phyloP scores from a whole-genome alignment of 805 yeast genomes.

The Hanseniaspora guilliermondii region DNA sequence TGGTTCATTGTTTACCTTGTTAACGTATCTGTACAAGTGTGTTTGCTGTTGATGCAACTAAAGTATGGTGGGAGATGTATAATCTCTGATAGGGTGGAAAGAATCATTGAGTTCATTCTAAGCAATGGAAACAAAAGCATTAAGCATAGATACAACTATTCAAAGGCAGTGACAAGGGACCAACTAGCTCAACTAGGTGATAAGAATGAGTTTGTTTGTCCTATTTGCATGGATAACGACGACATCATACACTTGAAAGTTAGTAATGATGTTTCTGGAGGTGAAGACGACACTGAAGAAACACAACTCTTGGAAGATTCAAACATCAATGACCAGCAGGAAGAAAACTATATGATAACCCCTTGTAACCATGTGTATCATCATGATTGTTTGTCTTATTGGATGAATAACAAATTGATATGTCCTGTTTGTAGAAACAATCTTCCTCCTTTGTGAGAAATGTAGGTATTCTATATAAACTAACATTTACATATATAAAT shows the following conservation, averaged over 20 bases:
- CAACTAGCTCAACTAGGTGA: not conserved
- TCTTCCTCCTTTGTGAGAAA: constrained; percentile 61
- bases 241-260: constrained; percentile 4
- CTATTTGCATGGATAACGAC: constrained; percentile 14
- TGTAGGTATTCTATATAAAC: no score
- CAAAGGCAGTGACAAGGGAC: not conserved
- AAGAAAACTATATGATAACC: constrained; percentile 59
- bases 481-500: not conserved
- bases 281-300: constrained; percentile 15
- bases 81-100: constrained; percentile 17
- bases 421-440: constrained; percentile 87
- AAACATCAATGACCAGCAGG: constrained; percentile 14
- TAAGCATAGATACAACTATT: constrained; percentile 17
- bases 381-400: constrained; percentile 71
- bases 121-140: constrained; percentile 24
- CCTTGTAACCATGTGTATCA: constrained; percentile 90
- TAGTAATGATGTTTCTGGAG: not conserved
- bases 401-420: constrained; percentile 88
- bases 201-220: constrained; percentile 8
- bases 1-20: constrained; percentile 35
- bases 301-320: constrained; percentile 14
- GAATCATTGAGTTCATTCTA: constrained; percentile 32
- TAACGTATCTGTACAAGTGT: constrained; percentile 54
- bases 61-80: constrained; percentile 11
- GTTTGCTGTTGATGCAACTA: constrained; percentile 49